phyloP scores from a whole-genome alignment of 1,284 basidiomycete species.

The Stygiomarasmius scandens region DNA sequence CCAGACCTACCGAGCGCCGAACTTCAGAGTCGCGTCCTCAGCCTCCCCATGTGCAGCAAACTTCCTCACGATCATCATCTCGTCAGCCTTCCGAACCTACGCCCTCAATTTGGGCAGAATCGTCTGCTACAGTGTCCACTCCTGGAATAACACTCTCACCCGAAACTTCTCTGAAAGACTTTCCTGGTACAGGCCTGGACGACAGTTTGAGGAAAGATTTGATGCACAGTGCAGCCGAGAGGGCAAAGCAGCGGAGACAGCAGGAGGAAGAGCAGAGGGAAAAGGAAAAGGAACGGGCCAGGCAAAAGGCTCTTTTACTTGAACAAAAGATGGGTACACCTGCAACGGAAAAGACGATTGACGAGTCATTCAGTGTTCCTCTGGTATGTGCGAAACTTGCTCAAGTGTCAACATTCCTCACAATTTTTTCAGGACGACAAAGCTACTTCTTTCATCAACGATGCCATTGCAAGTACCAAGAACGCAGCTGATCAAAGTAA shows the following conservation, averaged over 20 bases:
- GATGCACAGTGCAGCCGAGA: constrained; percentile 90
- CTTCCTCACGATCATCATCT: constrained; percentile 30
- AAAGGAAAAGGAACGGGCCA: constrained; percentile 82
- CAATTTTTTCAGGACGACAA: constrained; percentile 3
- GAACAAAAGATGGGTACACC: constrained; percentile 71
- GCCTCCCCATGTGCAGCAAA: constrained; percentile 23
- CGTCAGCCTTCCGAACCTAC: constrained; percentile 44
- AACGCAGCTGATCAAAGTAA: constrained; percentile 27
- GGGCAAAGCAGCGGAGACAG: constrained; percentile 78
- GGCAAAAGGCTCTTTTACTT: constrained; percentile 83
- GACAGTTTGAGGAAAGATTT: constrained; percentile 77
- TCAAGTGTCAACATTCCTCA: neutral
- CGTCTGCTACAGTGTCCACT: constrained; percentile 27
- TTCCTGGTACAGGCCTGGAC: constrained; percentile 60
- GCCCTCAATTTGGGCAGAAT: constrained; percentile 31
- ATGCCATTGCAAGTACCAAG: neutral
- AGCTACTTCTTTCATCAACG: constrained; percentile 2
- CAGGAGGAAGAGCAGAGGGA: constrained; percentile 88
- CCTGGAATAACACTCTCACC: constrained; percentile 32
- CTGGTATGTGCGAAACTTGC: neutral
- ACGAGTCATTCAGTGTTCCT: neutral
- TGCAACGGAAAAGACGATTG: constrained; percentile 37
- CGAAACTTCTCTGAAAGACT: constrained; percentile 31
- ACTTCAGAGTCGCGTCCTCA: constrained; percentile 41
- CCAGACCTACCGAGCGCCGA: constrained; percentile 29